Base-by-base conservation (phyloP, 139 green algal genomes). In the Eudorina sp. region DNA sequence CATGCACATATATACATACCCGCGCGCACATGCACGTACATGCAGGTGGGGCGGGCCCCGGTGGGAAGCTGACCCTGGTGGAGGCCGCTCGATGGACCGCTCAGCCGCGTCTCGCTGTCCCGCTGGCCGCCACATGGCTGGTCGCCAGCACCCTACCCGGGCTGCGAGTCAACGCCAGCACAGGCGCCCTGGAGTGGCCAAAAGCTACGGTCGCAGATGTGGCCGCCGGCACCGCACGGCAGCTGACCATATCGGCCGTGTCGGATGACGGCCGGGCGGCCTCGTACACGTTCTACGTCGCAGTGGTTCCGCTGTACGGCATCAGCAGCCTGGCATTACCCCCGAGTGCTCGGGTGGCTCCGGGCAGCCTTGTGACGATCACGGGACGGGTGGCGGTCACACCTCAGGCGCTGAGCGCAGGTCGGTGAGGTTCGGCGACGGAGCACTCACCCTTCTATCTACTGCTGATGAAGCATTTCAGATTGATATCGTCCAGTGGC, bases 281-380 rank as follows among this genome's bases (percentile, higher is more conserved):
- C 11, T 45, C 48, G 18, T 82, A 66, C 45, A 66, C 7, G 45
- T 82, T 82, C 31, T 66, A 46, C 74, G 1, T 82, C 25, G 14
- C 48, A 16, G 74, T 82, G 36, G 46, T 82, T 25, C 74, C 74
- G n/a, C 29, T 82, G 27, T 82, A 82, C 74, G 46, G 43, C n/a
- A 66, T 82, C 5, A 31, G 45, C 0, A 46, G 41, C 3, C 43
- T 82, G 27, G 45, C 31, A 29, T 29, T 82, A n/a, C 25, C 46
- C 7, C 27, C 13, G 5, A 46, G 29, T 6, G 9, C 27, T 29
- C 41, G 46, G 43, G 41, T 60, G 40, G 41, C 31, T 23, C 74
- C 74, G 29, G 74, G 74, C 46, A 60, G 74, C 46, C 46, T 29
- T 3, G 43, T 60, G 46, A 27, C n/a, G 21, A 8, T 82, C 1